Evolutionary conservation across 2,329 filamentous ascomycete genomes (phyloP), one percentile per base, ranked within the genome.

Genomic region (Raffaelea arxii): DNA sequence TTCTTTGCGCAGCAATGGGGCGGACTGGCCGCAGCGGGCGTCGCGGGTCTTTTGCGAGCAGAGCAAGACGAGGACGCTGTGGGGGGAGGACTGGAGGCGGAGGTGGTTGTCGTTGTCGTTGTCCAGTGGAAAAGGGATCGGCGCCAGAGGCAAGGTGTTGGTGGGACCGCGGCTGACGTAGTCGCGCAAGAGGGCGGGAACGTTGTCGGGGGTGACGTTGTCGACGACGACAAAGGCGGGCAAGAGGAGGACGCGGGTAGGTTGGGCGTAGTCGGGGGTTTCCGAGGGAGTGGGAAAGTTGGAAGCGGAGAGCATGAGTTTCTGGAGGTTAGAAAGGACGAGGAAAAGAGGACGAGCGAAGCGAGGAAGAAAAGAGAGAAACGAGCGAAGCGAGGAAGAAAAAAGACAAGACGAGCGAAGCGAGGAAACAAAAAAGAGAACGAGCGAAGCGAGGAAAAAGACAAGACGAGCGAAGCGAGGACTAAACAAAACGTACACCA

Each of bases 41-140:
- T 97, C 92, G 51, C 92, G 84, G n/a, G 88, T 96, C 58, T 80
- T 81, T 61, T 97, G 92, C 40, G 86, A 94, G 71, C 92, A 98
- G 59, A 98, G 82, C 43, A 98, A 78, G 59, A 98, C 88, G 23
- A 97, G 75, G 53, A 84, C 89, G 51, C 78, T 75, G 70, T 97
- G 91, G 4, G 89, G 88, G n/a, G 21, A 14, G 30, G 32, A 23
- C 11, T 18, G 43, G 39, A 7, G 25, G 22, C 4, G 40, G 19
- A 6, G 24, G n/a, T 19, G 16, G 23, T 12, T 5, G 19, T 19
- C 23, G n/a, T 30, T 11, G 35, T 6, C 16, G 22, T 19, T 22
- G 30, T 30, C 6, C 27, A 6, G 12, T 5, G 23, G n/a, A 9
- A 75, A 57, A 14, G 62, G 46, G 24, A 68, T 50, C 24, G 65